These are phyloP conservation scores for Didymellaceae sp. DNA, from an alignment of 2,329 filamentous ascomycete species.

Conservation along the genomic window DNA sequence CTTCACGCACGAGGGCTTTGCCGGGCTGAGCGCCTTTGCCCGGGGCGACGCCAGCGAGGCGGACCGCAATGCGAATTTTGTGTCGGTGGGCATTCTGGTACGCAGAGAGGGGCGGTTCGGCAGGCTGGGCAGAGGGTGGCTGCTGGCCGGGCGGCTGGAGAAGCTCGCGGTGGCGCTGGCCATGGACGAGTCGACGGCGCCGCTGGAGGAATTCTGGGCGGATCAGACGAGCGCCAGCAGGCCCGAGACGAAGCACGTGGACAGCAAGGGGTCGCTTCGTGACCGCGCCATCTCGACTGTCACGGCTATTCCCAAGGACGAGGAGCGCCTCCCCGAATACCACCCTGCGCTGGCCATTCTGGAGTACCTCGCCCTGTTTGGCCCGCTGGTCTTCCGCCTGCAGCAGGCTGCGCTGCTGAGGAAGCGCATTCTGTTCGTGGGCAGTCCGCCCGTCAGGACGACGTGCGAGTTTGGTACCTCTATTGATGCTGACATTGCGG, in stretches of 20 bases:
- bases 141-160: slow-evolving; percentile 79
- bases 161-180: slow-evolving; percentile 71
- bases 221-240: slow-evolving; percentile 50
- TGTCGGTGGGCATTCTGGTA: slow-evolving; percentile 88
- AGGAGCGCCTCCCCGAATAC: slow-evolving; percentile 73
- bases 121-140: slow-evolving; percentile 85
- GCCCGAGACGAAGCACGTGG: background rate
- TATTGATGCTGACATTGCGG: background rate
- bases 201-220: slow-evolving; percentile 84
- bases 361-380: slow-evolving; percentile 79
- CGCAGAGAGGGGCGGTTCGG: slow-evolving; percentile 75
- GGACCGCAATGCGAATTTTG: slow-evolving; percentile 87
- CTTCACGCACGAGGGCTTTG: slow-evolving; percentile 85
- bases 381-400: slow-evolving; percentile 89
- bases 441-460: slow-evolving; percentile 82
- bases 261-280: slow-evolving; percentile 19
- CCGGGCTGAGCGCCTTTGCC: slow-evolving; percentile 89
- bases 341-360: slow-evolving; percentile 88
- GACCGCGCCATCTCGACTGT: slow-evolving; percentile 53
- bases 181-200: slow-evolving; percentile 63
- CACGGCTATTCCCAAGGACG: slow-evolving; percentile 50
- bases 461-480: slow-evolving; percentile 84
- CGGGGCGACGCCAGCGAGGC: slow-evolving; percentile 80
- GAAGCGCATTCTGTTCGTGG: slow-evolving; percentile 86
- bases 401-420: slow-evolving; percentile 85